Conservation (phyloP, 331 rosid species). For the Acacia pycnantha region DNA sequence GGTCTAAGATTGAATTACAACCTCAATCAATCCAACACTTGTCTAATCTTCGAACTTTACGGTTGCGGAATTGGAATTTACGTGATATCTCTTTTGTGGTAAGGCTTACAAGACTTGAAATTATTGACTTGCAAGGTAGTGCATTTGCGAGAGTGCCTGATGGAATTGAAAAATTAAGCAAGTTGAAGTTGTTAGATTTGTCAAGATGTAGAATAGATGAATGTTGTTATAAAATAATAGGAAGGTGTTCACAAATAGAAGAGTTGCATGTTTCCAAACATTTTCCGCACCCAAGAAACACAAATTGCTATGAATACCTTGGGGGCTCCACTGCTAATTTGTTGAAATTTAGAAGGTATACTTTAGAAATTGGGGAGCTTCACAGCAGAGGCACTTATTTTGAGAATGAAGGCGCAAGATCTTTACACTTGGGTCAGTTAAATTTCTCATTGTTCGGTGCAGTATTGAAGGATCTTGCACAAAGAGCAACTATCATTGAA, state of each 20-base stretch:
- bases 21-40: not conserved
- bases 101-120: not conserved
- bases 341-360: not conserved
- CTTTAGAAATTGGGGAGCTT: not conserved
- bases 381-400: accelerated
- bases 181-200: not conserved
- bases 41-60: not conserved
- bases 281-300: not conserved
- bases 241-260: not conserved
- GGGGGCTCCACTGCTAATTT: too few species aligned
- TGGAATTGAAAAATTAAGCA: not conserved
- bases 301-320: not conserved
- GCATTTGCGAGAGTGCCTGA: not conserved
- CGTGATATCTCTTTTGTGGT: not conserved
- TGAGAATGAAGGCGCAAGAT: not conserved
- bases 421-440: not conserved
- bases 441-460: not conserved
- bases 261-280: not conserved
- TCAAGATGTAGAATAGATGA: not conserved
- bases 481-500: not conserved
- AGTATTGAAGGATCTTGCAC: not conserved
- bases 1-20: not conserved
- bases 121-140: not conserved
- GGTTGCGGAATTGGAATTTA: not conserved
- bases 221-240: not conserved